Conservation (phyloP, 352 stramenopile species). For the Halophytophthora batemanensis region DNA sequence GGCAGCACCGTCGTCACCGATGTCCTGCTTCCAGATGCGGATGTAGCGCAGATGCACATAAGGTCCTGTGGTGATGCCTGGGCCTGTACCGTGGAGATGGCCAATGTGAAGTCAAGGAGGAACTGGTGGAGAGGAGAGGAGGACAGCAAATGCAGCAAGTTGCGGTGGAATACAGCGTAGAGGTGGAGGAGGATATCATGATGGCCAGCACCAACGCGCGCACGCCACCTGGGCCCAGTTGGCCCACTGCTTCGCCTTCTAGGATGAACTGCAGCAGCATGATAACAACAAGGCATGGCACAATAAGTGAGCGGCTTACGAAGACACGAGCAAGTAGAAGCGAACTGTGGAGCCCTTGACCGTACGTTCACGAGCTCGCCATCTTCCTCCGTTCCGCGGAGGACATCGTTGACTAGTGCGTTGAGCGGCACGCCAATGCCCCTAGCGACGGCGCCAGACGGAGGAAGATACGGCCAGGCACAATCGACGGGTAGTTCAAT, state of each 20-base stretch:
- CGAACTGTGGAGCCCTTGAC: slow-evolving; percentile 1
- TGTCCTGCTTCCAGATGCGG: slow-evolving; percentile 78
- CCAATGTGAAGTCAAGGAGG: slow-evolving; percentile 55
- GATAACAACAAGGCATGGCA: neutral
- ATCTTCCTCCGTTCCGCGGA: slow-evolving; percentile 67
- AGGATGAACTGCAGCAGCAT: slow-evolving; percentile 56
- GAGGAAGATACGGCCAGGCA: neutral
- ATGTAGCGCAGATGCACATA: slow-evolving; percentile 74
- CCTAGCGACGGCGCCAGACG: slow-evolving; percentile 18
- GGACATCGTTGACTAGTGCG: slow-evolving; percentile 62
- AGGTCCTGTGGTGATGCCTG: slow-evolving; percentile 55
- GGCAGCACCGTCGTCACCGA: slow-evolving; percentile 67
- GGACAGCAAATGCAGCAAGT: too few species aligned
- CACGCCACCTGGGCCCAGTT: slow-evolving; percentile 57
- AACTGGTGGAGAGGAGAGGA: too few species aligned
- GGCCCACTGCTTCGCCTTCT: slow-evolving; percentile 61
- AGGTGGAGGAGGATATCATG: slow-evolving; percentile 65
- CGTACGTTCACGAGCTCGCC: slow-evolving; percentile 74
- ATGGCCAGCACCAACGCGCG: slow-evolving; percentile 68
- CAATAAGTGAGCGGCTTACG: neutral
- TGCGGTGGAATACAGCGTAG: neutral
- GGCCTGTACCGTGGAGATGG: slow-evolving; percentile 49
- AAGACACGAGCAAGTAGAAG: neutral
- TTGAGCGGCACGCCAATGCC: slow-evolving; percentile 70
- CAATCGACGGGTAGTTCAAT: too few species aligned